A percentile compares a stretch with the other conserved stretches of the same genome.
Evolutionary conservation across 2,329 filamentous ascomycete species (phyloP).

Genomic region (Colletotrichum sidae): DNA sequence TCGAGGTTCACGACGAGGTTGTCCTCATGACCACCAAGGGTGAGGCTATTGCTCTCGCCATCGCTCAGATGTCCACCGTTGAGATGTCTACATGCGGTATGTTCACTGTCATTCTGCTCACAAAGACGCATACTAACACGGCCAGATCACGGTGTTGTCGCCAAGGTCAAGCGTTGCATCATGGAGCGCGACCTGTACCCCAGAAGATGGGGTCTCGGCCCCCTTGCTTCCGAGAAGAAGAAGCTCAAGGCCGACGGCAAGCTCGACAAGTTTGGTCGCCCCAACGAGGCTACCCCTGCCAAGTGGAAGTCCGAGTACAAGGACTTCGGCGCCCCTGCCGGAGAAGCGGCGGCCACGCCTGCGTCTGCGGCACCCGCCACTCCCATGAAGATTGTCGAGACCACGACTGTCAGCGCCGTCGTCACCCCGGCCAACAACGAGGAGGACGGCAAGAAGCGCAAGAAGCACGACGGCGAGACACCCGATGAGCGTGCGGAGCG

Average conservation of each 20-base stretch:
- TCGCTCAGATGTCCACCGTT: conserved; percentile 97
- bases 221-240: conserved; percentile 96
- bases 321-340: conserved; percentile 75
- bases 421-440: conserved; percentile 56
- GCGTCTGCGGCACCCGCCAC: conserved; percentile 56
- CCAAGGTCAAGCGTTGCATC: conserved; percentile 99
- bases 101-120: conserved; percentile 5
- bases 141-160: conserved; percentile 90
- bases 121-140: conserved; percentile 14
- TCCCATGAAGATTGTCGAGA: conserved; percentile 49
- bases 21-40: conserved; percentile 99
- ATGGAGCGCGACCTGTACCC: conserved; percentile 99
- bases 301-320: conserved; percentile 95
- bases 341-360: conserved; percentile 56
- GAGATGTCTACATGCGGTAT: conserved; percentile 86
- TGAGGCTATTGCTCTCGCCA: conserved; percentile 95
- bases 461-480: conserved; percentile 85
- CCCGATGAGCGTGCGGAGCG: conserved; percentile 74
- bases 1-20: conserved; percentile 95
- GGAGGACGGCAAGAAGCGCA: conserved; percentile 75
- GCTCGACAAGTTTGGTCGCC: conserved; percentile 95
- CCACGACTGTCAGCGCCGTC: conserved; percentile 57
- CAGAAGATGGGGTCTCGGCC: conserved; percentile 94
- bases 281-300: conserved; percentile 92
- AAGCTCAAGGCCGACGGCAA: conserved; percentile 99